phyloP scores from a whole-genome alignment of 768 basidiomycete genomes.

The Collybiopsis luxurians region DNA sequence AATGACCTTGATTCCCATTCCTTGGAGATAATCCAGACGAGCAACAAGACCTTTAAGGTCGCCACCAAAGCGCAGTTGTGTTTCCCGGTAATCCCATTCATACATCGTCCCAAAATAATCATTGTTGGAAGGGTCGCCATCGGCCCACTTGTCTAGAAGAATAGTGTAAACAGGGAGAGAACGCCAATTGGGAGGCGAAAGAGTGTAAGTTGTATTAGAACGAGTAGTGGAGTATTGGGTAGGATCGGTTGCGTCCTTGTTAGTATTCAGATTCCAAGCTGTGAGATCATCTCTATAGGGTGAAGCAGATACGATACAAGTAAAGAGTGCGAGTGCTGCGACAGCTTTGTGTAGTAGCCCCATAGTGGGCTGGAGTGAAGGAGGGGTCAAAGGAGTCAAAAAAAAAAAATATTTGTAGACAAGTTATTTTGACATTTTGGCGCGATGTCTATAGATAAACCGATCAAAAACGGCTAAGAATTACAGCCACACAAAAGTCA shows the following conservation, averaged over 20 bases:
- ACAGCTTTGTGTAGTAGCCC: background rate
- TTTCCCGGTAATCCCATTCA: constrained; percentile 87
- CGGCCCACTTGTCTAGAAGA: constrained; percentile 91
- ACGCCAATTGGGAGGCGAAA: constrained; percentile 91
- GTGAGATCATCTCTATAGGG: constrained; percentile 67
- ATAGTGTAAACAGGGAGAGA: constrained; percentile 69
- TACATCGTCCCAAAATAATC: constrained; percentile 80
- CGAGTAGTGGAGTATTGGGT: constrained; percentile 65
- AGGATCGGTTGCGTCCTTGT: constrained; percentile 65
- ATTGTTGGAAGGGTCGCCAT: constrained; percentile 90
- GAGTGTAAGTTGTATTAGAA: constrained; percentile 64
- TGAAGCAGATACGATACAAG: constrained; percentile 42
- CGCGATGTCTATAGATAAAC: too few relatives aligned
- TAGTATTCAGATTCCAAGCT: constrained; percentile 78
- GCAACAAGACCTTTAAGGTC: constrained; percentile 77
- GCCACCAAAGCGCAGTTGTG: constrained; percentile 86
- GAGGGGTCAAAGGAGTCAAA: background rate
- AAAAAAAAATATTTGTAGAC: background rate
- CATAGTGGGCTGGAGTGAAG: background rate
- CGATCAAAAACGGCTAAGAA: too few relatives aligned
- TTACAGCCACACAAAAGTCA: too few relatives aligned
- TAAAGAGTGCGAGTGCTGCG: background rate
- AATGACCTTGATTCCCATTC: constrained; percentile 82
- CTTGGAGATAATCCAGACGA: constrained; percentile 85
- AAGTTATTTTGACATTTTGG: too few relatives aligned